A percentile compares a stretch with the other conserved stretches of the same genome.
Evolutionary conservation across 306 rosid species (phyloP).

Genomic region (Cajanus cajan): DNA sequence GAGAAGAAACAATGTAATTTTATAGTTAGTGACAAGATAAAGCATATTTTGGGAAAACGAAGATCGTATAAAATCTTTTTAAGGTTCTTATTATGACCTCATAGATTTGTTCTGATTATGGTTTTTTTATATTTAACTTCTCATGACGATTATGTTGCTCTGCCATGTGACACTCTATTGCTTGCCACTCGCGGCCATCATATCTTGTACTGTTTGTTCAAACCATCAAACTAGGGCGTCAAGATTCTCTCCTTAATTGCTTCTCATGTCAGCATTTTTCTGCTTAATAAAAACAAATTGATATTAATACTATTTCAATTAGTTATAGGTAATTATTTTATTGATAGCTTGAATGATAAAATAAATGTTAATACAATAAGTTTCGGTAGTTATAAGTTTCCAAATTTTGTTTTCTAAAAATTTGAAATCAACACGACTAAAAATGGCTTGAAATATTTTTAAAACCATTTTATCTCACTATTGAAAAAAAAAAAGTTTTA

Average conservation of each 20-base stretch:
- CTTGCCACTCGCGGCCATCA: not conserved
- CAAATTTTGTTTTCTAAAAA: too few species aligned
- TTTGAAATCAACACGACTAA: too few species aligned
- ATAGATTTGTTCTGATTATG: conserved; percentile 45
- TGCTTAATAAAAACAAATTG: not conserved
- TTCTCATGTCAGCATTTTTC: not conserved
- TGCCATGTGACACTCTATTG: conserved; percentile 46
- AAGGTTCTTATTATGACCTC: conserved; percentile 49
- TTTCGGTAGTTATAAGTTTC: too few species aligned
- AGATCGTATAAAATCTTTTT: conserved; percentile 56
- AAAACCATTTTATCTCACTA: too few species aligned
- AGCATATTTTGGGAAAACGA: conserved; percentile 37
- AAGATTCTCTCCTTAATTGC: not conserved
- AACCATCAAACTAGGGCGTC: not conserved
- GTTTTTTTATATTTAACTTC: conserved; percentile 6
- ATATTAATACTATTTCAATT: not conserved
- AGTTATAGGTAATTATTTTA: too few species aligned
- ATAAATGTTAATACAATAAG: too few species aligned
- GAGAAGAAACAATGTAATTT: conserved; percentile 4
- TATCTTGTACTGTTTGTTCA: not conserved
- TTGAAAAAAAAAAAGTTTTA: too few species aligned
- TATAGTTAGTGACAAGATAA: conserved; percentile 41
- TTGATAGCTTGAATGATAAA: too few species aligned
- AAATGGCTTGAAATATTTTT: too few species aligned
- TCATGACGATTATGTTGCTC: conserved; percentile 18